Evolutionary conservation across 2,329 filamentous ascomycete genomes (phyloP).

Genomic region (Pseudopyricularia cyperi): DNA sequence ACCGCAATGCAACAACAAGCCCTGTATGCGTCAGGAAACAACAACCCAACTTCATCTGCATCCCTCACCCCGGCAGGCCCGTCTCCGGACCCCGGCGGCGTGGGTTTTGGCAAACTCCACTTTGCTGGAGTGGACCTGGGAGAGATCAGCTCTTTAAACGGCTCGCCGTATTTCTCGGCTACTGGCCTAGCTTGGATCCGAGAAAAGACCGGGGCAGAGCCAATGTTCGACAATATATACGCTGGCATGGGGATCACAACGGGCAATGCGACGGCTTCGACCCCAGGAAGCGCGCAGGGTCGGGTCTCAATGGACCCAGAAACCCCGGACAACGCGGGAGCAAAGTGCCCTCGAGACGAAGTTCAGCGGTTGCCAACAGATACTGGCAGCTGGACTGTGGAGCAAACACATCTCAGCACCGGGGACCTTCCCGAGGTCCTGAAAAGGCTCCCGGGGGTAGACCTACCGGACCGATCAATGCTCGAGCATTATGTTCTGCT

Average conservation of each 20-base stretch:
- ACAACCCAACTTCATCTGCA: neutral
- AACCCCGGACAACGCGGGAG: neutral
- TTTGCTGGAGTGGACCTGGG: slow-evolving; percentile 34
- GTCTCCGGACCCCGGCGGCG: neutral
- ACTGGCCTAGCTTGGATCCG: slow-evolving; percentile 34
- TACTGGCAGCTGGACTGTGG: neutral
- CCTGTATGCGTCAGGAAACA: no score
- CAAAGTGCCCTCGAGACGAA: slow-evolving; percentile 11
- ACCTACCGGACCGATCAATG: slow-evolving; percentile 20
- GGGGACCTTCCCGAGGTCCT: neutral
- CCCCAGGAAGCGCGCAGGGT: neutral
- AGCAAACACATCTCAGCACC: neutral
- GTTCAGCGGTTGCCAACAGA: slow-evolving; percentile 9
- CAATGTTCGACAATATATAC: neutral
- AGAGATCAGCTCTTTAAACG: slow-evolving; percentile 29
- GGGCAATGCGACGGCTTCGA: neutral
- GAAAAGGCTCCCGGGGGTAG: slow-evolving; percentile 1
- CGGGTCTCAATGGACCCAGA: neutral
- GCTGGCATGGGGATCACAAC: neutral
- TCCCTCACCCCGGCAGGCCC: neutral
- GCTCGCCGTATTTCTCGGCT: slow-evolving; percentile 33
- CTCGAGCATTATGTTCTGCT: slow-evolving; percentile 13
- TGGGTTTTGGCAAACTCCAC: slow-evolving; percentile 23
- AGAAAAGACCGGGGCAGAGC: slow-evolving; percentile 26
- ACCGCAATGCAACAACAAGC: neutral